Conservation (phyloP, 2,329 filamentous ascomycete genomes). For the Clarireedia sp. region DNA sequence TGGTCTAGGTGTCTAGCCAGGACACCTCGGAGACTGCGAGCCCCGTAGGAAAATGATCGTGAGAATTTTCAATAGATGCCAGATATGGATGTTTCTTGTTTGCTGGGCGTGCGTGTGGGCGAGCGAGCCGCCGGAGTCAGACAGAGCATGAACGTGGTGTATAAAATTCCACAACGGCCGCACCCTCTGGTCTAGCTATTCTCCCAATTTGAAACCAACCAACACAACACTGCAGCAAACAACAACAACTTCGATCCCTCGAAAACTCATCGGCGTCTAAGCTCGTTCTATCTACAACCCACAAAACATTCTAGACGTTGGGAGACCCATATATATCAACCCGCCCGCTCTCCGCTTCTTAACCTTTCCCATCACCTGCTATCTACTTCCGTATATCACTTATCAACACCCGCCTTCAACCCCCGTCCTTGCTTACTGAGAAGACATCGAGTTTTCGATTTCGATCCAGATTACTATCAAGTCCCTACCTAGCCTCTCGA, state of each 20-base stretch:
- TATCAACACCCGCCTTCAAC: not conserved
- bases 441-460: not conserved
- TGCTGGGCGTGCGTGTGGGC: too few species aligned
- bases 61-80: too few species aligned
- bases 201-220: not conserved
- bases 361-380: not conserved
- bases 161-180: not conserved
- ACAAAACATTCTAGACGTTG: not conserved
- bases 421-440: not conserved
- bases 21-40: too few species aligned
- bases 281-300: not conserved
- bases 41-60: too few species aligned
- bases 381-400: not conserved
- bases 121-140: too few species aligned
- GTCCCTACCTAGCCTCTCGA: not conserved
- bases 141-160: not conserved
- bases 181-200: not conserved
- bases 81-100: too few species aligned
- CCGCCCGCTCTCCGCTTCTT: not conserved
- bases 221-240: not conserved
- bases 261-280: not conserved
- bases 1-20: too few species aligned
- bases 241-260: not conserved
- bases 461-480: not conserved
- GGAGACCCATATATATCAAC: not conserved